Evolutionary conservation across 306 rosid species (phyloP).

Genomic region (Neltuma alba): DNA sequence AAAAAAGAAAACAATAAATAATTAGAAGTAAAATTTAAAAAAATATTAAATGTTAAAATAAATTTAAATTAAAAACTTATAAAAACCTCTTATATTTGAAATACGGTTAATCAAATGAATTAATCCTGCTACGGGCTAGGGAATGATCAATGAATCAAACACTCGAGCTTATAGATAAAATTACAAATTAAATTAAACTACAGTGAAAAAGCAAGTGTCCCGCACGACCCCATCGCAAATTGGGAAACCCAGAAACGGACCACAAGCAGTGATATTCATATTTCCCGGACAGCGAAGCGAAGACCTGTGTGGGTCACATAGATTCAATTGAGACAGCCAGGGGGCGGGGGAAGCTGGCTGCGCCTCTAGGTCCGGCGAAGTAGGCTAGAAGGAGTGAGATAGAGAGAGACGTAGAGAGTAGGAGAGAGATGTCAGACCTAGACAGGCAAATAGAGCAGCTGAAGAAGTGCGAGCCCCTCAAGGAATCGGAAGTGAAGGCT

Average conservation of each 20-base stretch:
- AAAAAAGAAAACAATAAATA: no score
- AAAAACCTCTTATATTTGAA: no score
- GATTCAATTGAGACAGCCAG: slow-evolving; percentile 22
- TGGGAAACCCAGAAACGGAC: neutral
- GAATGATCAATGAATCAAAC: no score
- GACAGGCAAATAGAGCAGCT: slow-evolving; percentile 98
- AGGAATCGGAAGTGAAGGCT: slow-evolving; percentile 93
- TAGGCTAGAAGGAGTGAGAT: neutral
- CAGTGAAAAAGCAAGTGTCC: neutral
- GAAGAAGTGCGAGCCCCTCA: slow-evolving; percentile 95
- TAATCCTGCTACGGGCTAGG: no score
- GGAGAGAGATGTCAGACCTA: slow-evolving; percentile 83
- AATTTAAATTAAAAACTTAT: no score
- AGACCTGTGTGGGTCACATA: neutral
- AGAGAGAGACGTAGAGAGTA: neutral
- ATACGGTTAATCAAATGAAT: no score
- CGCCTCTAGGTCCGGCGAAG: slow-evolving; percentile 29
- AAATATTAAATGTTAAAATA: no score
- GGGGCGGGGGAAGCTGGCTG: neutral
- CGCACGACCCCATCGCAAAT: neutral
- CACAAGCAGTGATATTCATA: neutral
- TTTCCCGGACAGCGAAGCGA: neutral
- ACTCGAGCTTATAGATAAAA: no score
- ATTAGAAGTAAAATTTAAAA: no score
- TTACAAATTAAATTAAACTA: no score